phyloP scores from a whole-genome alignment of 768 basidiomycete species.

The Wakefieldia striispora region DNA sequence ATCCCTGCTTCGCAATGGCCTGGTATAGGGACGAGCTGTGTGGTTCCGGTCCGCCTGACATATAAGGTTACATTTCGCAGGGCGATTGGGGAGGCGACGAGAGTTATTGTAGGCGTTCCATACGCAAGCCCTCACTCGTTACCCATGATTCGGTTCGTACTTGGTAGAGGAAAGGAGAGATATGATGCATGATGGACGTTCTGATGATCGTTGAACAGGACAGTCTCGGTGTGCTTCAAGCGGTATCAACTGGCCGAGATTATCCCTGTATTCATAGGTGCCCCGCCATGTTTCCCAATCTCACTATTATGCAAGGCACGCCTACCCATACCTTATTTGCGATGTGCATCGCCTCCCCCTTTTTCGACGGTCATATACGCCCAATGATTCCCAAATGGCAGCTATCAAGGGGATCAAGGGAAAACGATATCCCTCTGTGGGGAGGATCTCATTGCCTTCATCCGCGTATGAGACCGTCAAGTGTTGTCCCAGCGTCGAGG shows the following conservation, averaged over 20 bases:
- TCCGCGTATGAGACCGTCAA: conserved; percentile 9
- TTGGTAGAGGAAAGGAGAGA: not conserved
- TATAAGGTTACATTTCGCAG: not conserved
- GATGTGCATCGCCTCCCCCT: not conserved
- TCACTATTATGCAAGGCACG: conserved; percentile 9
- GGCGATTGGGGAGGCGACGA: not conserved
- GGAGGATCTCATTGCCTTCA: conserved; percentile 5
- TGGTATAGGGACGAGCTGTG: conserved; percentile 11
- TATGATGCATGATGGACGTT: too few relatives aligned
- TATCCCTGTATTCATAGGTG: conserved; percentile 7
- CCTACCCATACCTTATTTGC: too few relatives aligned
- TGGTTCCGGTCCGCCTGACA: not conserved
- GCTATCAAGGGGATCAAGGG: conserved; percentile 2
- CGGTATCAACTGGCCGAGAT: not conserved
- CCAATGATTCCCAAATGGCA: not conserved
- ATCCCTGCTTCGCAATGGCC: conserved; percentile 12
- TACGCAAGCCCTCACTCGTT: conserved; percentile 2
- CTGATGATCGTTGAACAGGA: not conserved
- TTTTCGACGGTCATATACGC: conserved; percentile 4
- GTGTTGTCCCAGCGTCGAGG: conserved; percentile 10
- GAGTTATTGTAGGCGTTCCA: not conserved
- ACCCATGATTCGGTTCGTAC: conserved; percentile 5
- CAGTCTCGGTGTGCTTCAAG: not conserved
- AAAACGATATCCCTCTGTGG: conserved; percentile 5
- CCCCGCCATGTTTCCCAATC: conserved; percentile 3